Conservation (phyloP, 1,284 basidiomycete genomes). For the Leccinum griseonigrum region DNA sequence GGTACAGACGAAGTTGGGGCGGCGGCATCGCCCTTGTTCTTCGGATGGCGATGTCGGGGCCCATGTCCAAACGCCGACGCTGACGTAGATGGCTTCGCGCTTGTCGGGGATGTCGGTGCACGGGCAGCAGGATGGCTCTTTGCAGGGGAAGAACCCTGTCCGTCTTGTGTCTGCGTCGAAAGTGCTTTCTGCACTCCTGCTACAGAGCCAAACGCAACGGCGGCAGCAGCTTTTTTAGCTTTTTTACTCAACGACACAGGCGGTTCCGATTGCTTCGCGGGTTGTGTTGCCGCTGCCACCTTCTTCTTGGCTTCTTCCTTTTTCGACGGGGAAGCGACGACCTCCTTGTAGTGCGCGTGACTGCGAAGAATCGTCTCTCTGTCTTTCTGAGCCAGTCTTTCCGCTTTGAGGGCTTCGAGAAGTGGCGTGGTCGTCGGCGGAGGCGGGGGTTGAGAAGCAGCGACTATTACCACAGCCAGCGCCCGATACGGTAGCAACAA, state of each 20-base stretch:
- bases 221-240: constrained; percentile 41
- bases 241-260: constrained; percentile 35
- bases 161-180: constrained; percentile 11
- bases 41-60: constrained; percentile 16
- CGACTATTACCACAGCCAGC: constrained; percentile 41
- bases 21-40: constrained; percentile 11
- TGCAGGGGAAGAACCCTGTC: constrained; percentile 11
- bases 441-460: constrained; percentile 53
- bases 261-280: constrained; percentile 16
- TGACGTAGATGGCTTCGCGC: constrained; percentile 13
- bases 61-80: constrained; percentile 2
- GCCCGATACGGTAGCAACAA: not conserved
- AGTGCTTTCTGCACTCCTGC: constrained; percentile 13
- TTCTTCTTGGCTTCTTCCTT: constrained; percentile 59
- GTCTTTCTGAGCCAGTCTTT: constrained; percentile 70
- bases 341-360: constrained; percentile 66
- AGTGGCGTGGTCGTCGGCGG: constrained; percentile 82
- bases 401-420: constrained; percentile 83
- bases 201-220: constrained; percentile 28
- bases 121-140: constrained; percentile 6
- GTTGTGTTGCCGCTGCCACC: constrained; percentile 10
- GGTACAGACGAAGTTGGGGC: not conserved
- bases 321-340: constrained; percentile 30
- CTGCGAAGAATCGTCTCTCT: constrained; percentile 67
- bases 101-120: constrained; percentile 6